These are phyloP conservation scores for Penicillium sp. DNA, from an alignment of 2,329 filamentous ascomycete genomes.

Conservation along the genomic window DNA sequence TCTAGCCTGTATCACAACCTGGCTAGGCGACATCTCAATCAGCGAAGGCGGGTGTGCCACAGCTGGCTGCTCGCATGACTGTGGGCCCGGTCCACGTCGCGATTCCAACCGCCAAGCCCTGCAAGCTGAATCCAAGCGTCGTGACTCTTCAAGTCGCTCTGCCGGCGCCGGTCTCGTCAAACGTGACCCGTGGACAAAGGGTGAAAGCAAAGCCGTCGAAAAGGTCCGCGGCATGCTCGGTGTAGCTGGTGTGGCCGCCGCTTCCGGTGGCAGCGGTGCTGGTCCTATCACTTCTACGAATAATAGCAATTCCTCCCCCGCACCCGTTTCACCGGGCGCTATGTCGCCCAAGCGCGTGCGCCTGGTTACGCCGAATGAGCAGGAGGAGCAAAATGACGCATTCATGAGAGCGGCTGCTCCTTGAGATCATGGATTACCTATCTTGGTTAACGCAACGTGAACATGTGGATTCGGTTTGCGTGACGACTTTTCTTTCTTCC, in stretches of 20 bases:
- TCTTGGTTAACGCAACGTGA: not conserved
- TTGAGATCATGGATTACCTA: not conserved
- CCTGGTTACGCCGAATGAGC: constrained; percentile 47
- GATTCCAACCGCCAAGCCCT: constrained; percentile 40
- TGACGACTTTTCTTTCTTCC: not conserved
- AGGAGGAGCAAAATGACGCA: constrained; percentile 31
- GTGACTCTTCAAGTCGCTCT: constrained; percentile 35
- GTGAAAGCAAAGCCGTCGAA: constrained; percentile 50
- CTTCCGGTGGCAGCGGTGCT: constrained; percentile 28
- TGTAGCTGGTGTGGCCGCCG: constrained; percentile 36
- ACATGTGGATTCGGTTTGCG: not conserved
- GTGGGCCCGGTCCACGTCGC: constrained; percentile 52
- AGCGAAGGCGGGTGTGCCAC: constrained; percentile 60
- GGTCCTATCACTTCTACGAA: constrained; percentile 17
- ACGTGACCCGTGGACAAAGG: constrained; percentile 47
- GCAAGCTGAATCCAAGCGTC: constrained; percentile 35
- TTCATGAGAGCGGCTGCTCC: constrained; percentile 24
- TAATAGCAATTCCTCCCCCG: constrained; percentile 21
- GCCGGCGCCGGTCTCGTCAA: constrained; percentile 41
- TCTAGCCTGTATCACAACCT: constrained; percentile 57
- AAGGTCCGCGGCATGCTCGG: constrained; percentile 48
- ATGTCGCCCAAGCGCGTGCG: constrained; percentile 49
- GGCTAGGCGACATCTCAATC: constrained; percentile 53
- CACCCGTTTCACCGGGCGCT: constrained; percentile 32
- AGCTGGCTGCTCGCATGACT: constrained; percentile 62